These are phyloP conservation scores for Verticillium nubilum DNA, from an alignment of 2,329 filamentous ascomycete species.

Conservation along the genomic window DNA sequence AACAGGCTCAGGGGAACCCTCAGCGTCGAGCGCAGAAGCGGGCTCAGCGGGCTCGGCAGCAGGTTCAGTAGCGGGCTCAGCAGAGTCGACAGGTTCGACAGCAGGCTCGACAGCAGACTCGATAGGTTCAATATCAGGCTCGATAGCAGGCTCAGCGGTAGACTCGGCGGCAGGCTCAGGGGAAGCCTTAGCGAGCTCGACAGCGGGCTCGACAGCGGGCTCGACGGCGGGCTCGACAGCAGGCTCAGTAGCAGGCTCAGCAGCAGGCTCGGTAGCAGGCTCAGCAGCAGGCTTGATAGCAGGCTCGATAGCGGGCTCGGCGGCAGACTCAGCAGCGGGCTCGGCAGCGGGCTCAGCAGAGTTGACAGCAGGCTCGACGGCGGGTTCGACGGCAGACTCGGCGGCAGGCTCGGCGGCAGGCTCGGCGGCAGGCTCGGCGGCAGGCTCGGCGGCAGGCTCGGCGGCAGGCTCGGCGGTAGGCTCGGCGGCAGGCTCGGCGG, in stretches of 20 bases:
- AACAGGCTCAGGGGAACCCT: too few relatives aligned
- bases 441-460: background rate
- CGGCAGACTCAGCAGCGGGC: background rate
- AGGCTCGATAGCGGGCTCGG: background rate
- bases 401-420: background rate
- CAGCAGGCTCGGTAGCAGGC: background rate
- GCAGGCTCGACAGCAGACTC: constrained; percentile 7
- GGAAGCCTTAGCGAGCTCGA: background rate
- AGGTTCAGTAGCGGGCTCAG: background rate
- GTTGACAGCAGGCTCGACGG: background rate
- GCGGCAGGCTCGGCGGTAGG: background rate
- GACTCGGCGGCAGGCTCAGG: background rate
- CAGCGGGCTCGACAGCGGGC: background rate
- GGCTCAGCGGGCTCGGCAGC: background rate
- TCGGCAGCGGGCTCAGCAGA: constrained; percentile 1
- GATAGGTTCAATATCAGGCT: background rate
- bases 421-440: background rate
- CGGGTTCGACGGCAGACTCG: background rate
- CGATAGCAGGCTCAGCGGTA: background rate
- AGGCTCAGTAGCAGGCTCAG: constrained; percentile 32
- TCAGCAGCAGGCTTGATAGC: background rate
- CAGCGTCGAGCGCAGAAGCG: background rate
- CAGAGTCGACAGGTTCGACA: background rate
- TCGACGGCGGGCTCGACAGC: background rate
- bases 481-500: background rate